Conservation (phyloP, 2,329 filamentous ascomycete species). For the Chlorencoelia australis region DNA sequence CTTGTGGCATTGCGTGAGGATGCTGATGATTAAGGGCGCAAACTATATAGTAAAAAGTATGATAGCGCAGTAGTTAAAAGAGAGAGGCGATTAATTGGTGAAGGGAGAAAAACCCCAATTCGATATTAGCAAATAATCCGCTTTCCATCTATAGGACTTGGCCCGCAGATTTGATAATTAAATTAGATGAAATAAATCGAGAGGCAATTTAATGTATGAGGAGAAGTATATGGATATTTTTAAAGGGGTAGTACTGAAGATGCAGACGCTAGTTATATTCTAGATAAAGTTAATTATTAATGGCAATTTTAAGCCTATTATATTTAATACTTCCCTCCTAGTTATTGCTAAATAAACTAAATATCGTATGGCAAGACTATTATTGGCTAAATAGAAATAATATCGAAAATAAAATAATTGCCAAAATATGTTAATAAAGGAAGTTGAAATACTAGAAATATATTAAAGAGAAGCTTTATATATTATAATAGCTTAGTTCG, state of each 20-base stretch:
- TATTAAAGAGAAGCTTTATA: neutral
- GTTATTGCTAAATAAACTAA: neutral
- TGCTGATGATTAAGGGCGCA: neutral
- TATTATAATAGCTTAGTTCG: neutral
- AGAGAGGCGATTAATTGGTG: constrained; percentile 1
- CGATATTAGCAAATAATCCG: neutral
- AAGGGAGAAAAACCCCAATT: neutral
- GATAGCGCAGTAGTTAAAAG: neutral
- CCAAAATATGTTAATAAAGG: neutral
- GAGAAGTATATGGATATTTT: neutral
- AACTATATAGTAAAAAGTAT: neutral
- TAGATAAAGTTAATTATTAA: neutral
- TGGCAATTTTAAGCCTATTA: neutral
- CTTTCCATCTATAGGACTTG: neutral
- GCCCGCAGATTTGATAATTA: constrained; percentile 1
- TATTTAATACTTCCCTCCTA: neutral
- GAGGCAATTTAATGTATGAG: neutral
- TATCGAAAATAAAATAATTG: neutral
- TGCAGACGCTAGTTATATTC: neutral
- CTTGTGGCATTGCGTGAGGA: neutral
- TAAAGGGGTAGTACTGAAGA: neutral
- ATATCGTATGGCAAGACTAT: neutral
- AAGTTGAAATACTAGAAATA: neutral
- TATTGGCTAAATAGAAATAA: neutral
- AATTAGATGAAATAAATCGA: neutral